Base-by-base conservation (phyloP, 257 asterid species). In the Striga asiatica region DNA sequence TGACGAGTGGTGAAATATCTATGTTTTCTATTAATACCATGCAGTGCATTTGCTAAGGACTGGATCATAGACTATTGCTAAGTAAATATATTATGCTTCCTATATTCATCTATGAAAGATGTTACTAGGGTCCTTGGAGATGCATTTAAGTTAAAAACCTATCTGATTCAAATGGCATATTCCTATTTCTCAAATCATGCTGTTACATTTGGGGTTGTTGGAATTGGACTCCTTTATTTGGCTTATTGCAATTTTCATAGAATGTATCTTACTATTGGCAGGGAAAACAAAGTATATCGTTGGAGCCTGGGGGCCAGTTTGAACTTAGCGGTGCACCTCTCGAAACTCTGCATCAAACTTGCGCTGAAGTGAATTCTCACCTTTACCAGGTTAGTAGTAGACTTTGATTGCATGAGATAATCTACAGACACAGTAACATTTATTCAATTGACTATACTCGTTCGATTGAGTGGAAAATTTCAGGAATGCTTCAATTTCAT, bases 301-400 rank as follows among this genome's bases (percentile, higher is more conserved):
- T 91, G 72, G 97, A 91, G 77, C 97, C 98, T 39, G 98, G 97
- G 47, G 98, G 97, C 58, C 98, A 91, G 51, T 87, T 91, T 71
- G 98, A 91, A 78, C 95, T 91, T 18, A 91, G 98, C 60, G 98
- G 98, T 54, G 98, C 98, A 38, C 98, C 98, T 56, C 74, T 91
- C 70, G 94, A 87, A 76, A 91, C 98, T 34, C 74, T 87, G 57
- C 98, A 91, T 75, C 98, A 87, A 71, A 89, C 98, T 54, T 89
- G 96, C 57, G 98, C 98, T 39, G 98, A 91, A 77, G 95, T 87
- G 64, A 91, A 91, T 80, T 87, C 98, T 46, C 98, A 91, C 75
- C 97, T 91, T 69, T 91, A 87, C 78, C 97, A 91, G 75, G 81
- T 67, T 53, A 16, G 72, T 53, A 16, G 72, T 50, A 22, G 43